Evolutionary conservation across 352 stramenopile genomes (phyloP).

Genomic region (Pythium phragmitis): DNA sequence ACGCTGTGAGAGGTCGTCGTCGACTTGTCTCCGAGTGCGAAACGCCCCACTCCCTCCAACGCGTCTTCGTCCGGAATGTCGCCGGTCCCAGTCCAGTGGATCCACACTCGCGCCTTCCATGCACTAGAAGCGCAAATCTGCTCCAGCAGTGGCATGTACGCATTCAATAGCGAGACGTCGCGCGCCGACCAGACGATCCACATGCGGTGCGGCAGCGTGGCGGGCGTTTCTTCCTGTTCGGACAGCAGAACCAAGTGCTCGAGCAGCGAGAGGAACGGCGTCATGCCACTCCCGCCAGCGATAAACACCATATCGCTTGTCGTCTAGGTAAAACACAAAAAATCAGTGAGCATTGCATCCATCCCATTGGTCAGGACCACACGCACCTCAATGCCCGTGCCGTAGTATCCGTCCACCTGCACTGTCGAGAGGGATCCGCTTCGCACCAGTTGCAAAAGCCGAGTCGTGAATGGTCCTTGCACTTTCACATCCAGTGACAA

Average conservation of each 20-base stretch:
- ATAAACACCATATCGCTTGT: conserved; percentile 65
- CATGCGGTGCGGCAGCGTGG: conserved; percentile 12
- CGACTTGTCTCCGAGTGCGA: conserved; percentile 1
- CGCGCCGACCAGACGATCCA: conserved; percentile 29
- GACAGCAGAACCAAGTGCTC: conserved; percentile 52
- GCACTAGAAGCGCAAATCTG: conserved; percentile 9
- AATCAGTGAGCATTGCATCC: neutral
- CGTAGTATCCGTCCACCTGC: conserved; percentile 76
- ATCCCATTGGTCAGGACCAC: neutral
- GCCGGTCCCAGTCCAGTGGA: conserved; percentile 18
- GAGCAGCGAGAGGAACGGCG: conserved; percentile 63
- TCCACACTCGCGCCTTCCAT: conserved; percentile 15
- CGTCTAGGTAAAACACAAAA: conserved; percentile 1
- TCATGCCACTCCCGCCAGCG: conserved; percentile 70
- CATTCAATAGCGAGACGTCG: conserved; percentile 19
- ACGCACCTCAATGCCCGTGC: conserved; percentile 42
- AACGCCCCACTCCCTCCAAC: neutral
- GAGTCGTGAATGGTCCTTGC: conserved; percentile 56
- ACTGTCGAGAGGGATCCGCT: conserved; percentile 39
- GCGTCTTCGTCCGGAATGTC: neutral
- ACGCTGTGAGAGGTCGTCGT: neutral
- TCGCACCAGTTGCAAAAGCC: conserved; percentile 47
- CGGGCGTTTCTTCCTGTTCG: conserved; percentile 8
- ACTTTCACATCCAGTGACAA: conserved; percentile 63
- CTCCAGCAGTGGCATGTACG: conserved; percentile 22